Evolutionary conservation across 75 land plant genomes (phyloP).

Genomic region (Cryptomeria japonica): DNA sequence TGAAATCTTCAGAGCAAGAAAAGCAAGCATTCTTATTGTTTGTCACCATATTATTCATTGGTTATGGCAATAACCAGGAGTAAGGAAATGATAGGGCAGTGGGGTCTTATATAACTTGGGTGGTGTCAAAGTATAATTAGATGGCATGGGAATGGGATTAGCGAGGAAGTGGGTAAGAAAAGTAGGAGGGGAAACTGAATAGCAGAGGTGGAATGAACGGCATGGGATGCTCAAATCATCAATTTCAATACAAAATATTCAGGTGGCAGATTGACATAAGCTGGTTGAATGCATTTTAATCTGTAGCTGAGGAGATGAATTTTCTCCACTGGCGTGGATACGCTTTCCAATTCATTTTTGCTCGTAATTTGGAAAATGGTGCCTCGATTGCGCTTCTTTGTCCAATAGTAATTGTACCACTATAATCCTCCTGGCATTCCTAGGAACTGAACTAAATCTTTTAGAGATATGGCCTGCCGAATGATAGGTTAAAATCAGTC

Average conservation of each 20-base stretch:
- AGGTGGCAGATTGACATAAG: neutral
- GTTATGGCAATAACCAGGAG: neutral
- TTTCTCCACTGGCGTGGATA: neutral
- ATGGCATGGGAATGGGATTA: too few relatives aligned
- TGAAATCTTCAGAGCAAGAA: neutral
- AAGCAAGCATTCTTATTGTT: neutral
- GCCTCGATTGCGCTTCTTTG: neutral
- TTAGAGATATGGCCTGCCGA: neutral
- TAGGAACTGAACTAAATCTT: neutral
- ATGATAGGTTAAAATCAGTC: neutral
- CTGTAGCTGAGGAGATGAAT: conserved; percentile 1
- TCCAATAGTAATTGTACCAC: neutral
- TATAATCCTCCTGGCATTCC: neutral
- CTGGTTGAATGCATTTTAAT: neutral
- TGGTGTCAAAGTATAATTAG: neutral
- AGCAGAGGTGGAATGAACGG: conserved; percentile 4
- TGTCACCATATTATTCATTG: neutral
- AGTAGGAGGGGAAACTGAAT: neutral
- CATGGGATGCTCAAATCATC: neutral
- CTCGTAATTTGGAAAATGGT: conserved; percentile 3
- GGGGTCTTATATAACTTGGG: neutral
- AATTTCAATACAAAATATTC: neutral
- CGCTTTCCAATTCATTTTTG: neutral
- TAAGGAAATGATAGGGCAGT: neutral
- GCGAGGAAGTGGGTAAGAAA: neutral